These are phyloP conservation scores for Kodamaea nitidulidarum DNA, from an alignment of 805 yeast genomes.

Conservation along the genomic window DNA sequence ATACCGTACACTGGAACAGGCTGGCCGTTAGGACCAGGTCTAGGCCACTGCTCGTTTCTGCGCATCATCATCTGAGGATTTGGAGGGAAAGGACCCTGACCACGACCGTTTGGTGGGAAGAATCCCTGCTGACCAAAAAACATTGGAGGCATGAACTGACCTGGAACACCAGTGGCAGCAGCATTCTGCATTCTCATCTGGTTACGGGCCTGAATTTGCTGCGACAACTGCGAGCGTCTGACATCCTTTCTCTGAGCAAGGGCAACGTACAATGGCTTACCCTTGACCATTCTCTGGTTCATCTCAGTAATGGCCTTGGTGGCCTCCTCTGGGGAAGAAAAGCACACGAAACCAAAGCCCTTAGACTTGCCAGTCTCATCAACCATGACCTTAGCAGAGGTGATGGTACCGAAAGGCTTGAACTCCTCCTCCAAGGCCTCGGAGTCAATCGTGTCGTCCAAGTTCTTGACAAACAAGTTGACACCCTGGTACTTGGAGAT, in stretches of 20 bases:
- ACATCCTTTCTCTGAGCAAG: slow-evolving; percentile 98
- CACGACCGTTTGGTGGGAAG: slow-evolving; percentile 82
- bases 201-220: slow-evolving; percentile 96
- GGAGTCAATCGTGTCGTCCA: slow-evolving; percentile 89
- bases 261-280: slow-evolving; percentile 97
- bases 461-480: slow-evolving; percentile 93
- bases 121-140: slow-evolving; percentile 83
- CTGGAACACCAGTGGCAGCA: slow-evolving; percentile 80
- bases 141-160: slow-evolving; percentile 84
- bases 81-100: slow-evolving; percentile 70
- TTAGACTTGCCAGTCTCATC: slow-evolving; percentile 92
- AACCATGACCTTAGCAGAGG: slow-evolving; percentile 94
- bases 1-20: slow-evolving; percentile 80
- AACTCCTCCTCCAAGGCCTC: slow-evolving; percentile 90
- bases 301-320: slow-evolving; percentile 96
- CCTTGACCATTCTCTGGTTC: slow-evolving; percentile 93
- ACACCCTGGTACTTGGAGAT: slow-evolving; percentile 95
- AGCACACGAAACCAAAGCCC: slow-evolving; percentile 98
- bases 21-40: slow-evolving; percentile 79
- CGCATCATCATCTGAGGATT: slow-evolving; percentile 75
- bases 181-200: slow-evolving; percentile 98
- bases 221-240: slow-evolving; percentile 94
- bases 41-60: slow-evolving; percentile 72
- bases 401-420: slow-evolving; percentile 87
- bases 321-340: slow-evolving; percentile 97